phyloP scores from a whole-genome alignment of 106 monocot genomes.

The Phalaenopsis aphrodite region DNA sequence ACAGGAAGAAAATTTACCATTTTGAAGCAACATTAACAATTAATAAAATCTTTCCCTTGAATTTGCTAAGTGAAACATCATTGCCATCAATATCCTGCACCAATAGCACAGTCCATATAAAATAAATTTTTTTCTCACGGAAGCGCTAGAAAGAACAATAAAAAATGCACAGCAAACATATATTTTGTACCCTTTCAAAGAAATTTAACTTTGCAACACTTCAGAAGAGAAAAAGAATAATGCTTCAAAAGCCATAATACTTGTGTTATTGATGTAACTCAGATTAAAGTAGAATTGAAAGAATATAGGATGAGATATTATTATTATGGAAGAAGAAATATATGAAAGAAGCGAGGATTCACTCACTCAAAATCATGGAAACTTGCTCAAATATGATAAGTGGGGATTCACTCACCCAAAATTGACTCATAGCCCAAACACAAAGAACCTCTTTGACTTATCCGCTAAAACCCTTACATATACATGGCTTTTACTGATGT shows the following conservation, averaged over 20 bases:
- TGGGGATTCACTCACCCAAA: background rate
- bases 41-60: conserved; percentile 80
- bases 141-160: background rate
- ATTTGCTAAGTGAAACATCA: conserved; percentile 81
- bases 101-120: background rate
- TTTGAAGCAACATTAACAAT: conserved; percentile 98
- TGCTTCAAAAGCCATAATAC: background rate
- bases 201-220: background rate
- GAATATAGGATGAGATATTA: background rate
- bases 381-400: background rate
- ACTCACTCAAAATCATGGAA: background rate
- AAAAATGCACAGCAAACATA: background rate
- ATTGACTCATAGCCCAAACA: no score
- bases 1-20: conserved; percentile 42
- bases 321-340: background rate
- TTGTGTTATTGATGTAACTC: background rate
- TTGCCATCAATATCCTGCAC: conserved; percentile 94
- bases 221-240: background rate
- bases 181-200: background rate
- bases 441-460: background rate
- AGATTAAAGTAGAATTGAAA: background rate
- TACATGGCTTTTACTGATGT: background rate
- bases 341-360: background rate
- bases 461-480: background rate
- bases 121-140: background rate